Evolutionary conservation across 768 basidiomycete species (phyloP).

Genomic region (Pulveroboletus sp.): DNA sequence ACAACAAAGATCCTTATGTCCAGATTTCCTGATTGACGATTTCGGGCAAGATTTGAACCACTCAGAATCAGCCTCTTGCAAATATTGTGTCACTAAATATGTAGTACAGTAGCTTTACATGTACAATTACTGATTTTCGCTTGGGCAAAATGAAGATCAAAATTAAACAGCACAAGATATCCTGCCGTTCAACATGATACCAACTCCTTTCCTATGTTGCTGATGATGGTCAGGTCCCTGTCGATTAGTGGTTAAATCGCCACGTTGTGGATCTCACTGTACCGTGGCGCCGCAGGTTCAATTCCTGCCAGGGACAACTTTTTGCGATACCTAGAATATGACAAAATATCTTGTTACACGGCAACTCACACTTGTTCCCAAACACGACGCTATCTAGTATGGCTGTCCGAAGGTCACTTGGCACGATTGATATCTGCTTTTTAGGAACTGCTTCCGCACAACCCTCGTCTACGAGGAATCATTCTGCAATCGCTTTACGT

Average conservation of each 20-base stretch:
- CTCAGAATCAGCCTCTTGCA: no score
- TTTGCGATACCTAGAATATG: constrained; percentile 16
- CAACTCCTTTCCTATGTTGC: no score
- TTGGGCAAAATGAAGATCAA: no score
- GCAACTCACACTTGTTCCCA: no score
- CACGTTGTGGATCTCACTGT: constrained; percentile 35
- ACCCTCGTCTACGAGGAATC: constrained; percentile 74
- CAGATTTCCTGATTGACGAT: constrained; percentile 1
- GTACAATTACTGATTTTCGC: no score
- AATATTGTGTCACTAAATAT: no score
- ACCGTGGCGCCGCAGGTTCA: constrained; percentile 39
- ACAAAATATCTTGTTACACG: no score
- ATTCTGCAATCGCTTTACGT: constrained; percentile 67
- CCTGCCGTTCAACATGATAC: no score
- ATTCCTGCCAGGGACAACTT: constrained; percentile 37
- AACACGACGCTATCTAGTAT: constrained; percentile 14
- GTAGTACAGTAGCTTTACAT: no score
- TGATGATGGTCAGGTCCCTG: constrained; percentile 35
- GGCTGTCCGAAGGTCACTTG: constrained; percentile 20
- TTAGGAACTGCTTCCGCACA: constrained; percentile 80
- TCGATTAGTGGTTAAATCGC: constrained; percentile 42
- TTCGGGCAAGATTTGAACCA: no score
- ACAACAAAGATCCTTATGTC: not conserved
- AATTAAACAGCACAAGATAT: no score
- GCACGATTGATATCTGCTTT: constrained; percentile 59